Evolutionary conservation across 805 yeast genomes (phyloP).

Genomic region (Candida ascalaphidarum): DNA sequence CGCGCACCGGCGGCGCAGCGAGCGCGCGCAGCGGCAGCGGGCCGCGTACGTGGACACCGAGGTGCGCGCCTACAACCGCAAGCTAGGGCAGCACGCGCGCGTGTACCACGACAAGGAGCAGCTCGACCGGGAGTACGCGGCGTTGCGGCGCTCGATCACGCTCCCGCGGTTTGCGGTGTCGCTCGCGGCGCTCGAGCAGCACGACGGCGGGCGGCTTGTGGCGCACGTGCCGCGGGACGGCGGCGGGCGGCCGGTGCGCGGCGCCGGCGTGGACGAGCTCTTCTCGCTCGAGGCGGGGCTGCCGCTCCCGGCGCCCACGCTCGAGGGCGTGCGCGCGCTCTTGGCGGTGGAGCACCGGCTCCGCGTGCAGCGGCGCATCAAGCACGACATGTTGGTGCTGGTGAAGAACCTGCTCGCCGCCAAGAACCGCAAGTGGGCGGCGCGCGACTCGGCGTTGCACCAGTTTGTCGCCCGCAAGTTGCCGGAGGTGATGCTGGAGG

Average conservation of each 20-base stretch:
- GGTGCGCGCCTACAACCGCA: conserved; percentile 20
- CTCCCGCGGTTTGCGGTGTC: conserved; percentile 22
- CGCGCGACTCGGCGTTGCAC: conserved; percentile 20
- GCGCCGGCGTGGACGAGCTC: conserved; percentile 10
- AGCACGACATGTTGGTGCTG: conserved; percentile 24
- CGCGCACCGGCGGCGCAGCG: conserved; percentile 20
- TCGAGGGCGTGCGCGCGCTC: conserved; percentile 17
- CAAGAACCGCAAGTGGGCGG: conserved; percentile 26
- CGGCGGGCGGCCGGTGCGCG: conserved; percentile 6
- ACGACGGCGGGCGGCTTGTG: conserved; percentile 12
- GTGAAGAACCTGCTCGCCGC: conserved; percentile 21
- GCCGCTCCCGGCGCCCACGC: conserved; percentile 18
- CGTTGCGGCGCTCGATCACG: conserved; percentile 10
- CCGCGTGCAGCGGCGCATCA: conserved; percentile 22
- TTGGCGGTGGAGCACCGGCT: conserved; percentile 24
- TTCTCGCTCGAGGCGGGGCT: conserved; percentile 19
- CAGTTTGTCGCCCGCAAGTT: conserved; percentile 21
- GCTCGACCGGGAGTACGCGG: conserved; percentile 15
- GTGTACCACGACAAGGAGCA: conserved; percentile 14
- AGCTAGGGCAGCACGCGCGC: conserved; percentile 19
- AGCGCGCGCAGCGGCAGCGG: conserved; percentile 14
- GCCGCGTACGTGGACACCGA: conserved; percentile 14
- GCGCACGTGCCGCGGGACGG: conserved; percentile 6
- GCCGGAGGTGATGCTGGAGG: conserved; percentile 15
- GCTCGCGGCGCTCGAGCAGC: conserved; percentile 16